Evolutionary conservation across 306 rosid genomes (phyloP).

Genomic region (Argentina anserina): DNA sequence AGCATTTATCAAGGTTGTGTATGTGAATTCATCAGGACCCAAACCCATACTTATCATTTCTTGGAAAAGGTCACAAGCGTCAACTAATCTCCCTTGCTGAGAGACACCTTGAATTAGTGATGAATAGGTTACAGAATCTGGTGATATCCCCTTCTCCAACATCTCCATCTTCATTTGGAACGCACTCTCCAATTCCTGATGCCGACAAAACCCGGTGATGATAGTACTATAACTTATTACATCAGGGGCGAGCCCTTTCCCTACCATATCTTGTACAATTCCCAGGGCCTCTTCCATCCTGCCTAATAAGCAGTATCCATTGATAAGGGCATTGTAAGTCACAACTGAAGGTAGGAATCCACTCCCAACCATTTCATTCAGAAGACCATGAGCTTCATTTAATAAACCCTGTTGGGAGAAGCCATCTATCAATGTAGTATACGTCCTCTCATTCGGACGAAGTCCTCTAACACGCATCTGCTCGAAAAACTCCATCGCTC

Average conservation of each 20-base stretch:
- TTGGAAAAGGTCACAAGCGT: constrained; percentile 66
- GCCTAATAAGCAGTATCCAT: constrained; percentile 71
- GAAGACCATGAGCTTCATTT: constrained; percentile 56
- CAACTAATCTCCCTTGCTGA: constrained; percentile 49
- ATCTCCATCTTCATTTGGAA: constrained; percentile 66
- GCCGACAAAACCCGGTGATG: constrained; percentile 67
- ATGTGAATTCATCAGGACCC: constrained; percentile 65
- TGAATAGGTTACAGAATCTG: constrained; percentile 66
- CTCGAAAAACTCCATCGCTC: constrained; percentile 61
- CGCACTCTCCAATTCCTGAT: constrained; percentile 61
- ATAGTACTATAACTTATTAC: constrained; percentile 80
- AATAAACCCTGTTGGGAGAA: constrained; percentile 67
- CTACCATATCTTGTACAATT: constrained; percentile 51
- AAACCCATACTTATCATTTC: constrained; percentile 56
- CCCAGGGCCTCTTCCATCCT: constrained; percentile 63
- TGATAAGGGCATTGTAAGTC: constrained; percentile 69
- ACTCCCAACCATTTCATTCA: constrained; percentile 59
- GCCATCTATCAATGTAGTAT: constrained; percentile 73
- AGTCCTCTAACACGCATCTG: constrained; percentile 73
- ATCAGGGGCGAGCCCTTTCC: constrained; percentile 62
- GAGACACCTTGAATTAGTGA: constrained; percentile 83
- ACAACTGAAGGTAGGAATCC: constrained; percentile 75
- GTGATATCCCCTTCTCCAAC: constrained; percentile 61
- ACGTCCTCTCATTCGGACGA: constrained; percentile 71
- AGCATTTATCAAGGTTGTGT: constrained; percentile 82